phyloP scores from a whole-genome alignment of 805 yeast species.

The Yarrowia alimentaria region DNA sequence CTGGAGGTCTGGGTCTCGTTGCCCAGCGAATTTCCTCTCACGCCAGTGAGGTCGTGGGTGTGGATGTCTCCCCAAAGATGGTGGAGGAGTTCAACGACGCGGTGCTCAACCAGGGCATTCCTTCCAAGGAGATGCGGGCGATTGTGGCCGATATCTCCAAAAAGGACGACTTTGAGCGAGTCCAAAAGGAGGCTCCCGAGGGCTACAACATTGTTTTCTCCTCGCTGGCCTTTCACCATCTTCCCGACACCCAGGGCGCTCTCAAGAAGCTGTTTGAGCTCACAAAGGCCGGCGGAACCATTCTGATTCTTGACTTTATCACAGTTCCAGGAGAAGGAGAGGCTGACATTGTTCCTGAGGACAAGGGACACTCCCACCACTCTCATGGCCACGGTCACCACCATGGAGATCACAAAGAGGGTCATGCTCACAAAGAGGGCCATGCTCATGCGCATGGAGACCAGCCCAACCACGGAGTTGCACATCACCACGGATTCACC shows the following conservation, averaged over 20 bases:
- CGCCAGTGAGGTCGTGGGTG: constrained; percentile 32
- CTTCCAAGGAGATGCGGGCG: constrained; percentile 32
- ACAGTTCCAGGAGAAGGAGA: background rate
- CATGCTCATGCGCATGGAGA: constrained; percentile 7
- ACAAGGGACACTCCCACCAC: constrained; percentile 3
- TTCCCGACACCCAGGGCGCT: constrained; percentile 30
- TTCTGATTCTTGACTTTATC: constrained; percentile 18
- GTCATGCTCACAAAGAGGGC: too few species aligned
- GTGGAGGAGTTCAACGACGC: constrained; percentile 32
- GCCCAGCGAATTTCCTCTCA: constrained; percentile 32
- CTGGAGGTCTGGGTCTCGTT: constrained; percentile 35
- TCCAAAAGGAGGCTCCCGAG: constrained; percentile 14
- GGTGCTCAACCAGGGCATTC: constrained; percentile 32
- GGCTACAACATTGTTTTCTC: constrained; percentile 34
- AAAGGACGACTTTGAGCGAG: constrained; percentile 6
- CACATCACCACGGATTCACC: constrained; percentile 18
- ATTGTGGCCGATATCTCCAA: constrained; percentile 29
- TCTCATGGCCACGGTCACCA: constrained; percentile 3
- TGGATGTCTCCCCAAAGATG: constrained; percentile 35
- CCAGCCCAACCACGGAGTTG: background rate
- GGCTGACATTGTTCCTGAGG: background rate
- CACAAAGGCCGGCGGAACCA: constrained; percentile 31
- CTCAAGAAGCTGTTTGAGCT: constrained; percentile 28
- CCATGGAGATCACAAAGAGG: background rate
- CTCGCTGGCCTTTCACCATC: constrained; percentile 35